Conservation (phyloP, 2,329 filamentous ascomycete species). For the Cladosporium sp. region DNA sequence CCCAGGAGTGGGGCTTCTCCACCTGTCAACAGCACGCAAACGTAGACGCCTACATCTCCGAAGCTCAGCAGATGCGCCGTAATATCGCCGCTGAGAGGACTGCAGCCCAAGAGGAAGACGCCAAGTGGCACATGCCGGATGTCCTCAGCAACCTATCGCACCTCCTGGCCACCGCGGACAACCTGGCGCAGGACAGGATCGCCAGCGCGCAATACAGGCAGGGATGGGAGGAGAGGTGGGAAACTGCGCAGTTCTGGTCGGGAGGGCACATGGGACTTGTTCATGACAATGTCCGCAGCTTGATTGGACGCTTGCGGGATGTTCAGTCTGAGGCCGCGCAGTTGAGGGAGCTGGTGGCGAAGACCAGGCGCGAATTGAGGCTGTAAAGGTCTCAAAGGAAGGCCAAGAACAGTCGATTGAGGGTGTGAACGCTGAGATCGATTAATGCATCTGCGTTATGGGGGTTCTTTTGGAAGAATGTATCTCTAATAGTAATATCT, state of each 20-base stretch:
- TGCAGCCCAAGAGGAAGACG: neutral
- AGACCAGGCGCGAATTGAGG: neutral
- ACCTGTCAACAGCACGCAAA: too few species aligned
- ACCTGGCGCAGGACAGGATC: too few species aligned
- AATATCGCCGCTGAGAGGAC: neutral
- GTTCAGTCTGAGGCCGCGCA: neutral
- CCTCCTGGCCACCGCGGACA: neutral
- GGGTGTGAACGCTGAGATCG: neutral
- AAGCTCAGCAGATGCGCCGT: neutral
- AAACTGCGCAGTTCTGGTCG: neutral
- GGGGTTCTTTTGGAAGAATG: neutral
- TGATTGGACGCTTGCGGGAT: neutral
- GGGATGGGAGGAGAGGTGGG: neutral
- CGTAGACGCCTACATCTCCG: neutral
- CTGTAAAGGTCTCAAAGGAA: neutral
- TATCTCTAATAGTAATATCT: neutral
- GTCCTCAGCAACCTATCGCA: neutral
- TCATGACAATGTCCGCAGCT: neutral
- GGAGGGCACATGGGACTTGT: neutral
- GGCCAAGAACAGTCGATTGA: neutral
- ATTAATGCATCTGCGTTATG: neutral
- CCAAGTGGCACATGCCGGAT: neutral
- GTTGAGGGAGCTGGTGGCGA: neutral
- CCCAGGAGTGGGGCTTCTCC: too few species aligned
- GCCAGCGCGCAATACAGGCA: neutral